Conservation (phyloP, 805 yeast species). For the Soucietia sequanensis region DNA sequence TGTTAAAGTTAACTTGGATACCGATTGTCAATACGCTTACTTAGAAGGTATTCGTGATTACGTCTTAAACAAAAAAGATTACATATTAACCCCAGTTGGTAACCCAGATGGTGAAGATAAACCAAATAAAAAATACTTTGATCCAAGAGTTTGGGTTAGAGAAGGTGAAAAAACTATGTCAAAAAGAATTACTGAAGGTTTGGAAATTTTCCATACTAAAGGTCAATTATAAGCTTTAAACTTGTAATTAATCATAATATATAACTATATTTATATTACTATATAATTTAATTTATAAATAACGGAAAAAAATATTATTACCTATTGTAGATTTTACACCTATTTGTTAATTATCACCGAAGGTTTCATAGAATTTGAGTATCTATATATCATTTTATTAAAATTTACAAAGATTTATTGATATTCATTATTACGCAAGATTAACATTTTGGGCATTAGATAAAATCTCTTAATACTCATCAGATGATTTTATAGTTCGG, state of each 20-base stretch:
- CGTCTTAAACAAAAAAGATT: slow-evolving; percentile 94
- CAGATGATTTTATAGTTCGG: no score
- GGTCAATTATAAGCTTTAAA: slow-evolving; percentile 47
- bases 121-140: slow-evolving; percentile 99
- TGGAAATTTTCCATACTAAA: slow-evolving; percentile 81
- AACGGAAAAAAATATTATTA: no score
- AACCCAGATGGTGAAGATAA: slow-evolving; percentile 99
- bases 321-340: no score
- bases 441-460: no score
- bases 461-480: no score
- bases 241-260: neutral
- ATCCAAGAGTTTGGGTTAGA: slow-evolving; percentile 99
- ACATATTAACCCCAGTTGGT: slow-evolving; percentile 85
- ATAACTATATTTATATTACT: no score
- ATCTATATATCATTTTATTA: no score
- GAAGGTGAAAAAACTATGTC: slow-evolving; percentile 99
- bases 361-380: no score
- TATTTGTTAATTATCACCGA: no score
- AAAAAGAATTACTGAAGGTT: slow-evolving; percentile 78
- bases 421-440: no score
- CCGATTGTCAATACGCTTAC: slow-evolving; percentile 99
- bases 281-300: no score
- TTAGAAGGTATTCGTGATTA: slow-evolving; percentile 96
- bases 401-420: no score
- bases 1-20: slow-evolving; percentile 98